phyloP scores from a whole-genome alignment of 495 filamentous ascomycete species.

The Copromyces sp. region DNA sequence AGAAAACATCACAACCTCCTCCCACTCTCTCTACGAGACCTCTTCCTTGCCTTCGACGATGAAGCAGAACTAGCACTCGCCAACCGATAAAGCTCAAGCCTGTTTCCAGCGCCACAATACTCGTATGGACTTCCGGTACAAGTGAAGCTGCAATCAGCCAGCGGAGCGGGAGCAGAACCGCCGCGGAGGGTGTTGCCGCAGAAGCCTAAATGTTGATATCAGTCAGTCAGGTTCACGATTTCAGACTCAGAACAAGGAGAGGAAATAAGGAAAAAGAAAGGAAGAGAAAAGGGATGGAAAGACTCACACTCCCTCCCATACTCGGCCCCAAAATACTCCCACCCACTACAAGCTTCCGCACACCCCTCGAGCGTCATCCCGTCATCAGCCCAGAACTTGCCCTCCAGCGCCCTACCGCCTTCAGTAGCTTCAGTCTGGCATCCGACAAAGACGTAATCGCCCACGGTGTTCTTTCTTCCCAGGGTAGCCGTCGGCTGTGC shows the following conservation, averaged over 20 bases:
- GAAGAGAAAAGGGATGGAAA: background rate
- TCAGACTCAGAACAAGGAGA: background rate
- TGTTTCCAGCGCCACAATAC: conserved; percentile 35
- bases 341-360: conserved; percentile 27
- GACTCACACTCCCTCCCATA: conserved; percentile 29
- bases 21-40: background rate
- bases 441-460: conserved; percentile 28
- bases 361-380: conserved; percentile 36
- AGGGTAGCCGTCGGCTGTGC: conserved; percentile 26
- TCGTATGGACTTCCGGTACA: conserved; percentile 31
- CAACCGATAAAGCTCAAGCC: conserved; percentile 30
- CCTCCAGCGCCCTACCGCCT: conserved; percentile 20
- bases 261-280: background rate
- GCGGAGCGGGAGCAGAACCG: conserved; percentile 17
- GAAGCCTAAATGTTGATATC: conserved; percentile 15
- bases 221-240: background rate
- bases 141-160: conserved; percentile 30
- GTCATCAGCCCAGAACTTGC: conserved; percentile 11
- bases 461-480: conserved; percentile 24
- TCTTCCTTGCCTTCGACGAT: background rate
- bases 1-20: accelerated
- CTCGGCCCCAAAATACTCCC: conserved; percentile 33
- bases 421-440: conserved; percentile 34
- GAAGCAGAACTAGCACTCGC: background rate
- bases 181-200: conserved; percentile 28